Evolutionary conservation across 441 rosid species (phyloP), one percentile per base, ranked within the genome.

Genomic region (Adansonia madagascariensis): DNA sequence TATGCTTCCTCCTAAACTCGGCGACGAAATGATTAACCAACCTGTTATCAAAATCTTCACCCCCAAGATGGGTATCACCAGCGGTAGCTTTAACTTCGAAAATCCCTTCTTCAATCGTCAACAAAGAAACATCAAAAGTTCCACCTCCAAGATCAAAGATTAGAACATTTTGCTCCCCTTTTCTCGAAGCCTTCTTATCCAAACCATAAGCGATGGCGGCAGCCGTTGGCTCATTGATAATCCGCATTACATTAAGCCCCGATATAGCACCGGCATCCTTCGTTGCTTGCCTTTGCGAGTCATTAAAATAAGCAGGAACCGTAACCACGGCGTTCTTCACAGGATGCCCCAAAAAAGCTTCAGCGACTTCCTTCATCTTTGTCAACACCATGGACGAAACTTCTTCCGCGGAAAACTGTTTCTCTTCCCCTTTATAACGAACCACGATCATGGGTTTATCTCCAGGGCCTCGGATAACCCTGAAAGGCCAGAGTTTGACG

Each of bases 11-110:
- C 80, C 70, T 85, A 14, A 88, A 86, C 81, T 86, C 89, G 44
- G 76, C 64, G 2, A 82, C 86, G 31, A 79, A 85, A 74, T 88
- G 88, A 49, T 81, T 82, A 76, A 86, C 88, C 84, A 88, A 68
- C 77, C 87, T 71, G 53, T 86, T 84, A 31, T 84, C 91, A 15
- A 86, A 88, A 66, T 88, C 90, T 75, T 88, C 90, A 10, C 90
- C 89, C 0, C 89, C 91, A n/a, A 88, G 76, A 62, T 88, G 88
- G 12, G 91, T 86, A 53, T 86, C 87, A 0, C 89, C 89, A 15
- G 87, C 87, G 4, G 89, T 86, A 3, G 87, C 84, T 17, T 86
- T 86, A 20, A 82, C 88, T 60, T 84, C 88, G 5, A 84, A 86
- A 22, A 86, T 74, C 11, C 86, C 85, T 10, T 85, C 85, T 15